These are phyloP conservation scores for Trichopus zeylanicus DNA, from an alignment of 116 monocot species.

Conservation along the genomic window DNA sequence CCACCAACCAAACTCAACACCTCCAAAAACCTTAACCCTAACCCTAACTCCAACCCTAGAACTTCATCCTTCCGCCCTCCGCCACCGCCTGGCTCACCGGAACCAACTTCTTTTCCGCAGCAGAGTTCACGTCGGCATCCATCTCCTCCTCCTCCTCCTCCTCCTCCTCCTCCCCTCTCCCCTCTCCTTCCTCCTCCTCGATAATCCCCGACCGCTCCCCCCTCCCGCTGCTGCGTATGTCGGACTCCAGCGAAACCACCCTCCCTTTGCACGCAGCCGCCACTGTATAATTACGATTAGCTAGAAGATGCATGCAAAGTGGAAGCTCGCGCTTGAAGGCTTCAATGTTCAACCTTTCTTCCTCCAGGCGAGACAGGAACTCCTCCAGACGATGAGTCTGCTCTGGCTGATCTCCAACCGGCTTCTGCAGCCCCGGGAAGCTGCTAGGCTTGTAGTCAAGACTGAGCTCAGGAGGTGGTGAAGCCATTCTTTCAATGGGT, in stretches of 20 bases:
- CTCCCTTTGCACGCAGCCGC: slow-evolving; percentile 1
- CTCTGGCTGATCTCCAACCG: too few species aligned
- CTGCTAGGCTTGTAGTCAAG: slow-evolving; percentile 66
- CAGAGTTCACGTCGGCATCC: slow-evolving; percentile 4
- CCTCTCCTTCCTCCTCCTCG: slow-evolving; percentile 36
- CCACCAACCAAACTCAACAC: too few species aligned
- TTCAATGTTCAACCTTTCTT: slow-evolving; percentile 82
- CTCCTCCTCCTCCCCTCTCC: too few species aligned
- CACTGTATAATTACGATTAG: slow-evolving; percentile 49
- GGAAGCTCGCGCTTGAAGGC: slow-evolving; percentile 94
- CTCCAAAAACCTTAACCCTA: slow-evolving; percentile 13
- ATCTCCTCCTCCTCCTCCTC: slow-evolving; percentile 14
- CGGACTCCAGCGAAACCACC: slow-evolving; percentile 30
- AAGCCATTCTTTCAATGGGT: slow-evolving; percentile 48
- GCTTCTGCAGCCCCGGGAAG: too few species aligned
- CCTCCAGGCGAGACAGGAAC: slow-evolving; percentile 71
- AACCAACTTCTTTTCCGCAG: slow-evolving; percentile 20
- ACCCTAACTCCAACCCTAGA: slow-evolving; percentile 14
- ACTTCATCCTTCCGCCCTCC: slow-evolving; percentile 22
- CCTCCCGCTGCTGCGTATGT: slow-evolving; percentile 35
- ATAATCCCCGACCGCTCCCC: slow-evolving; percentile 47
- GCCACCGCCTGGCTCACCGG: slow-evolving; percentile 1
- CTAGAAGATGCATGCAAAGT: slow-evolving; percentile 92
- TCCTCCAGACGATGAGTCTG: slow-evolving; percentile 48
- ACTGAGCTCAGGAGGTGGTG: slow-evolving; percentile 54